Conservation (phyloP, 345 rosid genomes). For the Clausena lansium region DNA sequence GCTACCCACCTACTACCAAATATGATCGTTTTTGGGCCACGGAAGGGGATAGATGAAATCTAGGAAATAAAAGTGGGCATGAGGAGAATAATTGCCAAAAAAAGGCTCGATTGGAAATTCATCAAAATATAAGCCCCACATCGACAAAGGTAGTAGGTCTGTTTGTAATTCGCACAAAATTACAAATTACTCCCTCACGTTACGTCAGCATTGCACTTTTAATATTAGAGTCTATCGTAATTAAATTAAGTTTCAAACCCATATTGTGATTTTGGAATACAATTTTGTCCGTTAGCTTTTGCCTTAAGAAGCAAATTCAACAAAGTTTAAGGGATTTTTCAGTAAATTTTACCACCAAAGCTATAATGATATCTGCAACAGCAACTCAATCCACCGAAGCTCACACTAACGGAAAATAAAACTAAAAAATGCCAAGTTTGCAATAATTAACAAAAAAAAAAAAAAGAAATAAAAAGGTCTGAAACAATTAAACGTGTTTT, state of each 20-base stretch:
- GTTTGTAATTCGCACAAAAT: neutral
- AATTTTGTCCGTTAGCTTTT: neutral
- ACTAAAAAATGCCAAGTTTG: neutral
- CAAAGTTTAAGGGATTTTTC: slow-evolving; percentile 7
- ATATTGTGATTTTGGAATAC: neutral
- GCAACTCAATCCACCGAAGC: slow-evolving; percentile 30
- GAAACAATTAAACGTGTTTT: slow-evolving; percentile 11
- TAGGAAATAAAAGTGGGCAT: neutral
- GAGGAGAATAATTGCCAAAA: neutral
- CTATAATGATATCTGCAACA: slow-evolving; percentile 30
- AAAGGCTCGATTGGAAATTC: neutral
- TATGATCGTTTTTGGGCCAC: neutral
- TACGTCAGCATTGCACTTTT: neutral
- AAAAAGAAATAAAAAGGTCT: neutral
- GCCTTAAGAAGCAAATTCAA: slow-evolving; percentile 5
- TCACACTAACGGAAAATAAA: slow-evolving; percentile 7
- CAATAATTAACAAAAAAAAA: neutral
- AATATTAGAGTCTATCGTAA: neutral
- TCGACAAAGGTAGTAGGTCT: neutral
- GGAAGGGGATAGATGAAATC: neutral
- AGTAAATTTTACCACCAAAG: slow-evolving; percentile 20
- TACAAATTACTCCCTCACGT: neutral
- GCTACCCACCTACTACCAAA: neutral
- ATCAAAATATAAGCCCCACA: neutral
- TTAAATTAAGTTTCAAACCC: neutral